Evolutionary conservation across 306 rosid genomes (phyloP).

Genomic region (Pueraria montana): DNA sequence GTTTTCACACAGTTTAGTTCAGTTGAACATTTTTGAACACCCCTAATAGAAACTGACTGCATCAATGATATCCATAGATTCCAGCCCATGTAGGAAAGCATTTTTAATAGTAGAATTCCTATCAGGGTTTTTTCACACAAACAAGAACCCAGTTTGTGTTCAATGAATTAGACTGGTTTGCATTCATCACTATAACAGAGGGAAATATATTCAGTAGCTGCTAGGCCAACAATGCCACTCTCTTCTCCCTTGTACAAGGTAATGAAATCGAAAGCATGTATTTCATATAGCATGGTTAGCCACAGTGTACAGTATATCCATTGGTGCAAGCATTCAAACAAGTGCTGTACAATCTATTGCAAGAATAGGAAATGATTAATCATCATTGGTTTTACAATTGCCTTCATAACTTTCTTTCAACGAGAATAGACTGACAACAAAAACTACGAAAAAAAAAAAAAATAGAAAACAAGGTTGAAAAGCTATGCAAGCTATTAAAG

Average conservation of each 20-base stretch:
- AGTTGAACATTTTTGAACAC: too few relatives aligned
- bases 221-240: background rate
- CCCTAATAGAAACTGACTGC: background rate
- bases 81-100: background rate
- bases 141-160: background rate
- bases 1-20: too few relatives aligned
- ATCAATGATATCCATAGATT: background rate
- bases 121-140: background rate
- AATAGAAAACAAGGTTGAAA: background rate
- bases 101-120: background rate
- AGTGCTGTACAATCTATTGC: background rate
- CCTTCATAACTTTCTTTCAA: constrained; percentile 1
- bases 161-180: too few relatives aligned
- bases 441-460: background rate
- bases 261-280: background rate
- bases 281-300: background rate
- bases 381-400: constrained; percentile 41
- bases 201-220: constrained; percentile 23
- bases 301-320: background rate
- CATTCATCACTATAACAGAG: background rate
- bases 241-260: background rate
- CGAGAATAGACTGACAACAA: background rate
- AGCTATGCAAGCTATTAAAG: background rate
- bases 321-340: constrained; percentile 21
- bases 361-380: constrained; percentile 8